Evolutionary conservation across 1,139 yeast genomes (phyloP), one percentile per base, ranked within the genome.

Genomic region (Hemisphaericaspora xylofermentans): DNA sequence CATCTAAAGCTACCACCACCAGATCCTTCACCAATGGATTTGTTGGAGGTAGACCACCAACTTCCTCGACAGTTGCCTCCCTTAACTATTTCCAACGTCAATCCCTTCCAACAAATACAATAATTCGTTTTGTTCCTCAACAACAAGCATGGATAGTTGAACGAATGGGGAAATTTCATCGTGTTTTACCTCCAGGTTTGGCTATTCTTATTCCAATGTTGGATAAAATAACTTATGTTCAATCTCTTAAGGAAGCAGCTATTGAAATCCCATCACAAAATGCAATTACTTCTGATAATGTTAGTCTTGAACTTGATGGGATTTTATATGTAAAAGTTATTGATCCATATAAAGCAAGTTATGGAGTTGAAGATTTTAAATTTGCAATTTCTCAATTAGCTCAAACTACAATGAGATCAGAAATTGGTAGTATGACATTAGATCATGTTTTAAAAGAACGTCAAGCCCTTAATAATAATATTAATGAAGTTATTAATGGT

Each of bases 121-220:
- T 86, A 1, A 61, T 87, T 34, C 68, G 84, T 51, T 88, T 88
- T 60, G 95, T 88, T 4, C 96, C 96, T 2, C 95, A 88, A 58
- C 95, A 87, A 62, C 84, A 88, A 12, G 95, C 95, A 3, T 88
- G 94, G 91, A 80, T 88, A 16, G 95, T 88, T 21, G 96, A 88
- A 63, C 72, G 96, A 49, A 88, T 88, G 95, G 96, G 96, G 25
- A 84, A 84, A 58, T 88, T 85, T 66, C 76, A 82, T 59, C 67
- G 84, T 45, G 82, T 86, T 28, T 71, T 88, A 45, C 77, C 80
- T 31, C 95, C 95, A 0, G 96, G 95, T 14, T 67, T 86, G 38
- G 89, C 94, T 2, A 60, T 88, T 31, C 66, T 88, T 53, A 50
- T 84, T 7, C 95, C 95, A 3, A 63, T 87, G 40, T 51, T 88